Evolutionary conservation across 192 early-diverging fungal genomes (phyloP), one percentile per base, ranked within the genome.

Genomic region (Ramicandelaber brevisporus): DNA sequence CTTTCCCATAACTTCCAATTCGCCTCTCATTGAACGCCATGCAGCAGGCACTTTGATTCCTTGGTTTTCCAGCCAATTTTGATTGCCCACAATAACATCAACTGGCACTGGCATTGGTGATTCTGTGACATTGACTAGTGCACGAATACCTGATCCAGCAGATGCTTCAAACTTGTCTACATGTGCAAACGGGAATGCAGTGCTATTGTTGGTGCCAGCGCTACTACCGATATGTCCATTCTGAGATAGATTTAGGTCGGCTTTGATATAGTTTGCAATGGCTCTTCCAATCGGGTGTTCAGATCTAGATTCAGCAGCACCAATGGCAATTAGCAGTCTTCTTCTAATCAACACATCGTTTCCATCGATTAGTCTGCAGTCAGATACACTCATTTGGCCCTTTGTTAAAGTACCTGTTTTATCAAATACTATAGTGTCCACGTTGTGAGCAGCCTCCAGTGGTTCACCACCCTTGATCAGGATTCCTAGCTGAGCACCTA

Each of bases 371-470:
- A n/a, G n/a, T n/a, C n/a, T n/a, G 38, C 29, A 51, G 22, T 59
- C 55, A 0, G 62, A 59, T 3, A 79, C 66, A n/a, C 63, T 44
- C 34, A 78, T 38, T 25, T 63, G 52, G 27, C 78, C 92, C 8
- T 46, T 40, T 1, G 92, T 98, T 26, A 98, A 42, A 0, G 92
- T 98, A 21, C 88, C 92, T 5, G 92, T 98, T 55, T 98, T 98
- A 58, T 98, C 92, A 57, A 93, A 95, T 18, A 95, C 74, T 0
- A 93, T 56, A 29, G 75, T 80, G 40, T 70, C 74, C 8, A 98
- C 55, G 20, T 57, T 55, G 34, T 74, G 68, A 4, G 80, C 81
- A 3, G 56, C 60, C 37, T 88, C 84, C 26, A 98, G 47, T 6
- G 80, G 68, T 26, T 48, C 70, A 12, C 84, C 92, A 16, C 86